phyloP scores from a whole-genome alignment of 2,329 filamentous ascomycete species.

The Fusarium sp. region DNA sequence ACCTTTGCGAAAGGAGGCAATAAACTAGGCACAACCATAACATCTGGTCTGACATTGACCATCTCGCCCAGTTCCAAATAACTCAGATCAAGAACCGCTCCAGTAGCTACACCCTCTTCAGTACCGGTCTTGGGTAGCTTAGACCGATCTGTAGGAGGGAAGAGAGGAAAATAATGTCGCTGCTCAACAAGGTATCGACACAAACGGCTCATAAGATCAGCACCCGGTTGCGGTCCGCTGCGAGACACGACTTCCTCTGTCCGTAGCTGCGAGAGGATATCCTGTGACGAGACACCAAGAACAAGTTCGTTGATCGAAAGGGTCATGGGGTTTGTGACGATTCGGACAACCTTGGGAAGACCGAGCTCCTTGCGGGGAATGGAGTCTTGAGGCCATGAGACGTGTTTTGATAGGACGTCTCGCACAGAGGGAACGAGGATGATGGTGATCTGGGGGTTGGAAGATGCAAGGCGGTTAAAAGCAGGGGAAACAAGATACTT shows the following conservation, averaged over 20 bases:
- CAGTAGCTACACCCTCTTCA: conserved; percentile 71
- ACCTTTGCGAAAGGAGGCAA: conserved; percentile 91
- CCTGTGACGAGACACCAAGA: conserved; percentile 84
- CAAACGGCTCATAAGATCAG: conserved; percentile 76
- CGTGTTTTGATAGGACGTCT: conserved; percentile 83
- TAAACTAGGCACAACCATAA: conserved; percentile 84
- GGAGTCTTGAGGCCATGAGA: conserved; percentile 80
- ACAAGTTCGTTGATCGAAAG: conserved; percentile 89
- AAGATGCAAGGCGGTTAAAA: conserved; percentile 75
- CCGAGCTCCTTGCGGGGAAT: conserved; percentile 79
- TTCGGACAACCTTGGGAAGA: conserved; percentile 79
- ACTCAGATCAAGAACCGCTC: conserved; percentile 83
- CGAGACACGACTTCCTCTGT: conserved; percentile 70
- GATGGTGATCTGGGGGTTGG: conserved; percentile 83
- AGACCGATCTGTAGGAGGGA: conserved; percentile 80
- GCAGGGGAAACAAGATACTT: conserved; percentile 80
- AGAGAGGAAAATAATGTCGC: conserved; percentile 90
- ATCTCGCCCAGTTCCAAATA: conserved; percentile 93
- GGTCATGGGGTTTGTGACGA: conserved; percentile 92
- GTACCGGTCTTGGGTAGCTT: conserved; percentile 74
- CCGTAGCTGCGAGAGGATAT: conserved; percentile 85
- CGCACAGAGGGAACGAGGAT: conserved; percentile 86
- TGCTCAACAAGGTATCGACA: conserved; percentile 87
- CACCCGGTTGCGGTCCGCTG: conserved; percentile 41
- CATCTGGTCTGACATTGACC: conserved; percentile 85